These are phyloP conservation scores for Blastobotrys elegans DNA, from an alignment of 1,139 yeast genomes.

Conservation along the genomic window DNA sequence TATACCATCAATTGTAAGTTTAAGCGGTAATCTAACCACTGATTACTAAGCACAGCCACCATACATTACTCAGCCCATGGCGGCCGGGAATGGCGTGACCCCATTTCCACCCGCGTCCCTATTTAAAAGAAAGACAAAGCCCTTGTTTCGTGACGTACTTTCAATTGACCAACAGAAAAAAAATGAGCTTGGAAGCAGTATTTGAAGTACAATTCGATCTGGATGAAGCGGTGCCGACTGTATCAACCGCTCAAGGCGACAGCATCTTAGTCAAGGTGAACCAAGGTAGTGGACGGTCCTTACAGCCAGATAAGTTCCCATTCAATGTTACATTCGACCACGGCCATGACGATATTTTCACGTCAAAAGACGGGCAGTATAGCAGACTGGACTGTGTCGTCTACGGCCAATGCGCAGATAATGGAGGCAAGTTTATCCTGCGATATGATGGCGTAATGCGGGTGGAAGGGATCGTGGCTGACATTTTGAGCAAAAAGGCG, in stretches of 20 bases:
- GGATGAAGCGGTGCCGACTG: slow-evolving; percentile 11
- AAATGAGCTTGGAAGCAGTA: neutral
- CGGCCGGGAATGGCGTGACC: too few species aligned
- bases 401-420: slow-evolving; percentile 10
- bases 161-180: too few species aligned
- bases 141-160: too few species aligned
- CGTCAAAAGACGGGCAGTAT: slow-evolving; percentile 6
- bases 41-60: too few species aligned
- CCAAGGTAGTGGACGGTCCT: slow-evolving; percentile 8
- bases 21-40: too few species aligned
- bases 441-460: slow-evolving; percentile 12
- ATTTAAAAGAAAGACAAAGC: too few species aligned
- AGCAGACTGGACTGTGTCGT: slow-evolving; percentile 12
- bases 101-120: too few species aligned
- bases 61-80: too few species aligned
- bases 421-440: slow-evolving; percentile 3
- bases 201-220: slow-evolving; percentile 4
- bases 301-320: slow-evolving; percentile 10
- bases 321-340: slow-evolving; percentile 7
- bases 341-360: slow-evolving; percentile 15
- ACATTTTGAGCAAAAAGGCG: slow-evolving; percentile 9
- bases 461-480: slow-evolving; percentile 8
- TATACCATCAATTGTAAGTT: too few species aligned
- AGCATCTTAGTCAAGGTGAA: slow-evolving; percentile 10
- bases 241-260: slow-evolving; percentile 5